Conservation (phyloP, 805 yeast species). For the Debaryomyces tyrocola region DNA sequence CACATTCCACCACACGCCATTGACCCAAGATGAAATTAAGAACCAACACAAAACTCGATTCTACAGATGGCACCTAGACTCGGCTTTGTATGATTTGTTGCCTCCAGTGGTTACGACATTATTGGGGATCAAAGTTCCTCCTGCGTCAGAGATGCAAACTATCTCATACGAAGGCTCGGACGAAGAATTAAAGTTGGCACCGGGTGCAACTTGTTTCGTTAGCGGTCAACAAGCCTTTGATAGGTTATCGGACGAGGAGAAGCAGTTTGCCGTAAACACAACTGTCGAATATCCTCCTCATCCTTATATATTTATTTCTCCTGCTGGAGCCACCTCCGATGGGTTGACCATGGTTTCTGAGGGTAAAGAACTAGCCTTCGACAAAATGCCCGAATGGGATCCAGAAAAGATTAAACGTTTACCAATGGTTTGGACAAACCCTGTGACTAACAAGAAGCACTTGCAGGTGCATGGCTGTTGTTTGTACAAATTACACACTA, state of each 20-base stretch:
- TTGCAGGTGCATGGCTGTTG: conserved; percentile 90
- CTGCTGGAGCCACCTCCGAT: conserved; percentile 79
- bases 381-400: conserved; percentile 82
- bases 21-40: conserved; percentile 64
- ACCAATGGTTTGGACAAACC: conserved; percentile 92
- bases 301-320: conserved; percentile 82
- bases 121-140: conserved; percentile 80
- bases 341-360: conserved; percentile 86
- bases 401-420: conserved; percentile 70
- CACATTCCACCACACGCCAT: conserved; percentile 69
- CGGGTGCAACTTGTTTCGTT: conserved; percentile 88
- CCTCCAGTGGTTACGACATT: conserved; percentile 88
- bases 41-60: conserved; percentile 67
- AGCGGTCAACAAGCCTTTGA: conserved; percentile 82
- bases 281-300: conserved; percentile 89
- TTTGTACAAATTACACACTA: conserved; percentile 59
- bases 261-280: conserved; percentile 72
- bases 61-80: conserved; percentile 93
- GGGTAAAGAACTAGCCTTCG: conserved; percentile 65
- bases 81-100: conserved; percentile 80
- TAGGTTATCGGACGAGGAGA: conserved; percentile 63
- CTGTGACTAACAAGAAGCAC: conserved; percentile 78
- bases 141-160: conserved; percentile 57
- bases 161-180: conserved; percentile 62
- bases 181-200: conserved; percentile 65